Conservation (phyloP, 2,329 filamentous ascomycete species). For the Orbilia javanica region DNA sequence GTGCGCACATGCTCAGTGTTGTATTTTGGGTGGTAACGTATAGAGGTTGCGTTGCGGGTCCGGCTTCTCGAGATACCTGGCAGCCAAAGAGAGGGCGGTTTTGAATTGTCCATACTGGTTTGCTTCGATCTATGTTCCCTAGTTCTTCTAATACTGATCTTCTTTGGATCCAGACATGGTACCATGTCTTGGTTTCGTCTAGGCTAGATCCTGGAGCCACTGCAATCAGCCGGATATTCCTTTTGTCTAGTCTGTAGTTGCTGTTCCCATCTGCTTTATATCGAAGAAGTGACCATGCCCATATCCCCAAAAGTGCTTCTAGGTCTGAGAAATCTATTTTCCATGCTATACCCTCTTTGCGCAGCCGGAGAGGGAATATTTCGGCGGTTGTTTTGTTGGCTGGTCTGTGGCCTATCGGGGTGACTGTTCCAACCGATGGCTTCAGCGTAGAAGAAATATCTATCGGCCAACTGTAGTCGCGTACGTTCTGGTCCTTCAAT, state of each 20-base stretch:
- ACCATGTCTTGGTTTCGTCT: background rate
- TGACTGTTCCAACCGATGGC: background rate
- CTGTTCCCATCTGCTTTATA: too few relatives aligned
- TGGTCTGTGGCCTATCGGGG: too few relatives aligned
- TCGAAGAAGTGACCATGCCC: conserved; percentile 1
- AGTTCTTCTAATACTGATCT: background rate
- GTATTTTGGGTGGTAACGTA: conserved; percentile 20
- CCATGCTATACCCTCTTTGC: conserved; percentile 14
- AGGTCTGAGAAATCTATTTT: conserved; percentile 2
- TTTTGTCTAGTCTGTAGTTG: too few relatives aligned
- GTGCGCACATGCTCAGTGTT: conserved; percentile 38
- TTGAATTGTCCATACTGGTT: too few relatives aligned
- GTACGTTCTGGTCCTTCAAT: background rate
- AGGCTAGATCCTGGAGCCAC: too few relatives aligned
- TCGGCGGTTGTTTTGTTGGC: background rate
- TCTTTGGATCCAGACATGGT: conserved; percentile 30
- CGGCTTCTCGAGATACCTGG: background rate
- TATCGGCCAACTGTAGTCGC: background rate
- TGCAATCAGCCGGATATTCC: too few relatives aligned
- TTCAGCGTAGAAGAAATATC: background rate
- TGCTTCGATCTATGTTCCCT: too few relatives aligned
- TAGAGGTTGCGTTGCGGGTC: too few relatives aligned
- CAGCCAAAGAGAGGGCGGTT: background rate
- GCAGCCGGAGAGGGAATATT: background rate
- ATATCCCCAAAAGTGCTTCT: conserved; percentile 2